Evolutionary conservation across 768 basidiomycete species (phyloP), one percentile per base, ranked within the genome.

Genomic region (Tricholomella constricta): DNA sequence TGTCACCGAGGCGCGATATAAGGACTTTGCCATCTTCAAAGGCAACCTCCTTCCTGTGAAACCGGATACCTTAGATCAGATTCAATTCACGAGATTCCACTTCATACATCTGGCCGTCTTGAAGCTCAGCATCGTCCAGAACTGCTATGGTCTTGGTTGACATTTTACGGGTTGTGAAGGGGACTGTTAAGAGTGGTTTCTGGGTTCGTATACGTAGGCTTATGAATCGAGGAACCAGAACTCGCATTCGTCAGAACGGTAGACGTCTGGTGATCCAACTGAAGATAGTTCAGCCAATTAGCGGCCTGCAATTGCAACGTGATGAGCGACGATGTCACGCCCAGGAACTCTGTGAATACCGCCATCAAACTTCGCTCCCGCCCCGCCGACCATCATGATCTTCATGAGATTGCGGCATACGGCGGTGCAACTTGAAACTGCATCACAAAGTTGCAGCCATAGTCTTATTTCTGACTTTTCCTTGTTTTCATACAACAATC

Each of bases 21-120:
- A 94, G 74, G 37, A 96, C 85, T 70, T 89, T 90, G 44, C 84
- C 88, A 15, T 85, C 78, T 36, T 81, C 87, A 63, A 94, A 94
- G 6, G 77, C 74, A 32, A 94, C 88, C 64, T 93, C 82, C 69
- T 93, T 94, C 89, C 90, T 92, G 63, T 36, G 34, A 17, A 48
- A 6, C 34, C 9, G 3, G 48, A 17, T 40, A 15, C 25, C 45
- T 45, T 26, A 54, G 37, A 29, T 31, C 6, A 36, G 34, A 27
- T 17, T 35, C 22, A 29, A 35, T 27, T 32, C 9, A 11, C 11
- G 31, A 8, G 9, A 45, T 44, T 2, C 7, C 6, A 48, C 37
- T 12, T 31, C 59, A 35, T 64, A 84, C 85, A 87, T 84, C 65
- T 86, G 78, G 27, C 87, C 88, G 75, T 88, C 83, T 57, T 79